These are phyloP conservation scores for Colletotrichum viniferum DNA, from an alignment of 2,329 filamentous ascomycete species.

Conservation along the genomic window DNA sequence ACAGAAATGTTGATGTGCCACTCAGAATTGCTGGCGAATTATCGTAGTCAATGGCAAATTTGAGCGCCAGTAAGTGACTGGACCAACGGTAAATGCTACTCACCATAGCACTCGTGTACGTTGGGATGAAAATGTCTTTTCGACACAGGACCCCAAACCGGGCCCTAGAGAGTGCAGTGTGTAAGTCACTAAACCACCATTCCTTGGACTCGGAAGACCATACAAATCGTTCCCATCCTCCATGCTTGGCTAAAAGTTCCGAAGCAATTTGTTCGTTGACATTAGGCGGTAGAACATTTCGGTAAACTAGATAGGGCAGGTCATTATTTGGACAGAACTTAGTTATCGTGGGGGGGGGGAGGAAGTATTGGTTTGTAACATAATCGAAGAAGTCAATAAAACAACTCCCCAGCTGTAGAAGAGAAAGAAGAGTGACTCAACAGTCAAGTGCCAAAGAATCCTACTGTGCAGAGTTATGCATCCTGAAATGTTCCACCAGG, in stretches of 20 bases:
- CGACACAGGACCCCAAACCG: background rate
- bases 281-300: background rate
- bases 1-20: background rate
- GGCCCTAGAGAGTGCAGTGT: fast-evolving
- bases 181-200: background rate
- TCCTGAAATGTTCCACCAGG: background rate
- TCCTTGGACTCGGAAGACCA: background rate
- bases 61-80: background rate
- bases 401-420: fast-evolving
- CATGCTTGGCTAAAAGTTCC: background rate
- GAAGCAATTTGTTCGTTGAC: background rate
- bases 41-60: background rate
- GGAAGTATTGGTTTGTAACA: background rate
- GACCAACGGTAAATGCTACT: background rate
- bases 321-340: background rate
- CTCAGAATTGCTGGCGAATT: background rate
- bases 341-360: too few relatives aligned
- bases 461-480: fast-evolving
- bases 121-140: background rate
- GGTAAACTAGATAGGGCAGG: background rate
- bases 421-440: fast-evolving
- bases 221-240: background rate
- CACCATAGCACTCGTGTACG: background rate
- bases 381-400: fast-evolving
- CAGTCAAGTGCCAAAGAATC: background rate